phyloP scores from a whole-genome alignment of 2,329 filamentous ascomycete species.

The Fusarium secorum region DNA sequence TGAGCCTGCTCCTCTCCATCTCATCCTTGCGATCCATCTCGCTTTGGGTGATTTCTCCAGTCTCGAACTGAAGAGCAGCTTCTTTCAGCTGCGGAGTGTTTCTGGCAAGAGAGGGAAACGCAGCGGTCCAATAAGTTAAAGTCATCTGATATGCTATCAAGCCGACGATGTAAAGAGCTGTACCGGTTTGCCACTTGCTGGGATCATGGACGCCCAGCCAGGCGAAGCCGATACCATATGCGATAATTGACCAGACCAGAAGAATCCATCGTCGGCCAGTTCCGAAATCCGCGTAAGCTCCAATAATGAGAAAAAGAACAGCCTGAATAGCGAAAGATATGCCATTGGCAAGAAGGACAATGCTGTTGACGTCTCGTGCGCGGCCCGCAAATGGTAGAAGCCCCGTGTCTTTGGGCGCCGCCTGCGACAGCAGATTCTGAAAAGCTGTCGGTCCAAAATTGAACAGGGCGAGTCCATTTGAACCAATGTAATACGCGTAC shows the following conservation, averaged over 20 bases:
- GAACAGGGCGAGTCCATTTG: conserved; percentile 69
- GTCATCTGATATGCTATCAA: conserved; percentile 72
- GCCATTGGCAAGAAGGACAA: conserved; percentile 71
- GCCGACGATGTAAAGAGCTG: conserved; percentile 71
- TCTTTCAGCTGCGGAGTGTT: conserved; percentile 48
- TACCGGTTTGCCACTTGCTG: conserved; percentile 66
- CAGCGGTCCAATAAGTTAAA: conserved; percentile 74
- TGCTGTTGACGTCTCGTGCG: conserved; percentile 67
- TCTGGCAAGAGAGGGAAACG: conserved; percentile 53
- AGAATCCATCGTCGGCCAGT: conserved; percentile 69
- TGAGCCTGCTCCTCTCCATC: conserved; percentile 69
- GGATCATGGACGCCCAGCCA: conserved; percentile 71
- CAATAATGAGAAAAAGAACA: conserved; percentile 61
- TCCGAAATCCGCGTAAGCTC: conserved; percentile 69
- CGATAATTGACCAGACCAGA: conserved; percentile 66
- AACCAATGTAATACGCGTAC: conserved; percentile 68
- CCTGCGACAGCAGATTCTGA: conserved; percentile 69
- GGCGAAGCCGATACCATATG: conserved; percentile 70
- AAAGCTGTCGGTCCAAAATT: conserved; percentile 72
- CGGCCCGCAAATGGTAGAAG: conserved; percentile 64
- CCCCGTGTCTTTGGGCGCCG: conserved; percentile 61
- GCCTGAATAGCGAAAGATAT: conserved; percentile 74
- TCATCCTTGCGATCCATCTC: conserved; percentile 69
- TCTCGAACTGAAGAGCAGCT: conserved; percentile 43
- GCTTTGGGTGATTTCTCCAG: conserved; percentile 60